Base-by-base conservation (phyloP, 352 stramenopile genomes). In the Phytophthora parvispora region DNA sequence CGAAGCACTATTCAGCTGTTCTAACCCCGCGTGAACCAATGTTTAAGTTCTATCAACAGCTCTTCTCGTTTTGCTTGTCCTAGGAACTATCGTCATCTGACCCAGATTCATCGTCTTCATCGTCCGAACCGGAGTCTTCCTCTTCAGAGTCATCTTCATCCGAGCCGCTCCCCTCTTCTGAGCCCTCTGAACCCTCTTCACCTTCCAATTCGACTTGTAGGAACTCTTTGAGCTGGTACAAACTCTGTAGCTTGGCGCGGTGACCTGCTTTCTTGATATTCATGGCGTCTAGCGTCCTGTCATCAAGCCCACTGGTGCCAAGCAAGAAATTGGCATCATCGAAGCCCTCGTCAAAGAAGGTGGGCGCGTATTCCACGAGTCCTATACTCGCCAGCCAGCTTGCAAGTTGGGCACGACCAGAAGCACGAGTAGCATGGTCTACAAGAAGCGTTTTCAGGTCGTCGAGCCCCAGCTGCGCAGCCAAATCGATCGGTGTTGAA, bases 381-480 rank as follows among this genome's bases (percentile, higher is more conserved):
- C 86, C 86, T 34, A 96, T 92, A 20, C 75, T 85, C 24, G 83
- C 81, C 49, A 96, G 78, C 87, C 87, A 95, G 29, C 77, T 78
- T 15, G 70, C 65, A 47, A 96, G 74, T 36, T 84, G 68, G 20
- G 77, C 64, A 4, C 68, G 77, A 42, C 42, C 51, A 34, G 28
- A 69, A 13, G 60, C 55, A 43, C 60, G 78, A 74, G 64, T 77
- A 25, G 72, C 38, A 56, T 88, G 67, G 28, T 86, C 64, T 0
- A 82, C 43, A 15, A 91, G 67, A 10, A 87, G 20, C 22, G 80
- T 49, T 18, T 50, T 48, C n/a, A 86, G 66, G 28, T 76, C 73
- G 3, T 38, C 59, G 24, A 74, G 60, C n/a, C 76, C 74, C 4
- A 90, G 60, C 16, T 80, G 72, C 15, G 69, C 72, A 8, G 85